phyloP scores from a whole-genome alignment of 2,329 filamentous ascomycete species.

The Xylariales sp. region DNA sequence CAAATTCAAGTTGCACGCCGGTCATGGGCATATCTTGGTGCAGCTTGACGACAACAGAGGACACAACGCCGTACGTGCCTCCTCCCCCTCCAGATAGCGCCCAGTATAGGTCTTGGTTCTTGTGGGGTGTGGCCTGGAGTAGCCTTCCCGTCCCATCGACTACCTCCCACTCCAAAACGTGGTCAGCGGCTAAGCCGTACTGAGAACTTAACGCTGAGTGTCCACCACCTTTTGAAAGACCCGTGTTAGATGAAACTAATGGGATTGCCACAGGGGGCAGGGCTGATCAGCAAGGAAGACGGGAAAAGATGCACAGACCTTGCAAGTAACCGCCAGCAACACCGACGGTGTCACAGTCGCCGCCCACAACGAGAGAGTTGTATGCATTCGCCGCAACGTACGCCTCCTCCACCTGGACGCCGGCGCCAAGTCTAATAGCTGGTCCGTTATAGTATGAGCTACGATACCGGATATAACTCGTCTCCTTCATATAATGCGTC shows the following conservation, averaged over 20 bases:
- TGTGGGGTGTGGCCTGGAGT: background rate
- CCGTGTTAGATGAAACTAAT: too few species aligned
- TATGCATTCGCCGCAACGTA: constrained; percentile 8
- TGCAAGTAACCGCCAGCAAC: constrained; percentile 26
- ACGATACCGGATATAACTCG: constrained; percentile 7
- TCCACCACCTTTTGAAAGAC: background rate
- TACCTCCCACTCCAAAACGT: background rate
- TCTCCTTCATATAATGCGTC: constrained; percentile 28
- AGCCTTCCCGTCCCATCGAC: background rate
- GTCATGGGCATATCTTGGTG: background rate
- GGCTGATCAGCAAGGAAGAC: too few species aligned
- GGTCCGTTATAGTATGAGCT: constrained; percentile 18
- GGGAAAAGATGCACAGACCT: background rate
- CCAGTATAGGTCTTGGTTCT: background rate
- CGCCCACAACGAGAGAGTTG: constrained; percentile 11
- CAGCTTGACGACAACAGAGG: background rate
- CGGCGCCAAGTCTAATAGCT: constrained; percentile 26
- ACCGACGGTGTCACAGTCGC: constrained; percentile 26
- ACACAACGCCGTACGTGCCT: background rate
- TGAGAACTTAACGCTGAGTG: constrained; percentile 2
- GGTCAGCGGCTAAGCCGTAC: constrained; percentile 5
- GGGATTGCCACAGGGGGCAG: too few species aligned
- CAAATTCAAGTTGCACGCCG: too few species aligned
- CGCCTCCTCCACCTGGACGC: constrained; percentile 18
- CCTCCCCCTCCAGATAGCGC: background rate